Evolutionary conservation across 352 stramenopile species (phyloP).

Genomic region (Phytophthora fragariae): DNA sequence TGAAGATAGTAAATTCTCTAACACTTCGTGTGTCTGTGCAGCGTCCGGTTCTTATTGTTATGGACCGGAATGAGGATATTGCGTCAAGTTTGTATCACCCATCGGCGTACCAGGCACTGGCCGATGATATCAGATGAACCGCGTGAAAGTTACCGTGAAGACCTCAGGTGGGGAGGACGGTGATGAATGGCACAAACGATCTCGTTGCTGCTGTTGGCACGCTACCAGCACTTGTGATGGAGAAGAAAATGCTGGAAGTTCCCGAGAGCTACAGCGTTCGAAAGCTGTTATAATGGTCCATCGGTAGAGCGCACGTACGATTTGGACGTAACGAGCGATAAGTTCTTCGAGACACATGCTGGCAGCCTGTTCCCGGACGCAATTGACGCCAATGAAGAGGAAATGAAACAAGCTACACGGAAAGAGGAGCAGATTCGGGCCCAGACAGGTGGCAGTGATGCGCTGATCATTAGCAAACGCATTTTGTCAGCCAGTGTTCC

Average conservation of each 20-base stretch:
- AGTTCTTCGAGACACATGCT: slow-evolving; percentile 84
- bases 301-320: slow-evolving; percentile 78
- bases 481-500: slow-evolving; percentile 85
- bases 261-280: too few relatives aligned
- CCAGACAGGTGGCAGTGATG: slow-evolving; percentile 71
- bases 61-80: slow-evolving; percentile 98
- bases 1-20: background rate
- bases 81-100: slow-evolving; percentile 96
- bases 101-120: slow-evolving; percentile 93
- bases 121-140: slow-evolving; percentile 98
- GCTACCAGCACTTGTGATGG: slow-evolving; percentile 78
- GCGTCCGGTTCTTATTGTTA: slow-evolving; percentile 96
- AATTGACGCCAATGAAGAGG: slow-evolving; percentile 88
- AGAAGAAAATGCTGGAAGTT: slow-evolving; percentile 91
- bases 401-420: slow-evolving; percentile 88
- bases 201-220: slow-evolving; percentile 86
- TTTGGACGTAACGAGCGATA: slow-evolving; percentile 82
- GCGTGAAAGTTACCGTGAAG: slow-evolving; percentile 94
- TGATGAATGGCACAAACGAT: slow-evolving; percentile 81
- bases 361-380: slow-evolving; percentile 81
- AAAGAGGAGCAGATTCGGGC: slow-evolving; percentile 88
- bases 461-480: slow-evolving; percentile 80
- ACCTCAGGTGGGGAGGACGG: slow-evolving; percentile 48
- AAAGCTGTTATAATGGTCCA: slow-evolving; percentile 34
- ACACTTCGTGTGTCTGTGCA: slow-evolving; percentile 32